Evolutionary conservation across 805 yeast genomes (phyloP).

Genomic region (Nematodospora valgi): DNA sequence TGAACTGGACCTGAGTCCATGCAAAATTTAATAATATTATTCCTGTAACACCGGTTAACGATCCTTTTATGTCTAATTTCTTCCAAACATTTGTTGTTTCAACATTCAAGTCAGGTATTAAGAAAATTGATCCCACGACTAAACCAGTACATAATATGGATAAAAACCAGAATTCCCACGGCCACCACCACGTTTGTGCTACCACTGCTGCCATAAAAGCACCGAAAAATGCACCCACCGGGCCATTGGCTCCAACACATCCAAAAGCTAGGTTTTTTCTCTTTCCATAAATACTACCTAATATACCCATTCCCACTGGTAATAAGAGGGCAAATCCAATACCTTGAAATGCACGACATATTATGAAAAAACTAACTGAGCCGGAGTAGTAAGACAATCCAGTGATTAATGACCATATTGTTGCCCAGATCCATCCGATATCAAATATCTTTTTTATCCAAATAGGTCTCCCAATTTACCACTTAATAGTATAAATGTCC

Average conservation of each 20-base stretch:
- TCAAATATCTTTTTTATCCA: constrained; percentile 57
- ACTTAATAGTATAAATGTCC: constrained; percentile 65
- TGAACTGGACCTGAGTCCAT: constrained; percentile 75
- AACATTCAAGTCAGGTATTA: constrained; percentile 31
- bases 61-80: constrained; percentile 24
- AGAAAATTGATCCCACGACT: constrained; percentile 28
- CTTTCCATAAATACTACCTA: constrained; percentile 45
- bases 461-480: constrained; percentile 73
- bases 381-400: constrained; percentile 55
- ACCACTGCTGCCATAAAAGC: constrained; percentile 48
- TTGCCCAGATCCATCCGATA: constrained; percentile 53
- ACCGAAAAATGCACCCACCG: constrained; percentile 59
- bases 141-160: constrained; percentile 36
- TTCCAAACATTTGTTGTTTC: constrained; percentile 11
- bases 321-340: constrained; percentile 57
- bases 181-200: constrained; percentile 51
- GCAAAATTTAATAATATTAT: constrained; percentile 62
- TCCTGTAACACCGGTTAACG: constrained; percentile 54
- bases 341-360: constrained; percentile 63
- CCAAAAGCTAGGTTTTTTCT: constrained; percentile 56
- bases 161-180: constrained; percentile 54
- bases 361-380: constrained; percentile 47
- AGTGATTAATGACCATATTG: constrained; percentile 56
- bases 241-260: constrained; percentile 58
- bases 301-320: constrained; percentile 60